Base-by-base conservation (phyloP, 2,329 filamentous ascomycete genomes). In the Aspergillus latus region DNA sequence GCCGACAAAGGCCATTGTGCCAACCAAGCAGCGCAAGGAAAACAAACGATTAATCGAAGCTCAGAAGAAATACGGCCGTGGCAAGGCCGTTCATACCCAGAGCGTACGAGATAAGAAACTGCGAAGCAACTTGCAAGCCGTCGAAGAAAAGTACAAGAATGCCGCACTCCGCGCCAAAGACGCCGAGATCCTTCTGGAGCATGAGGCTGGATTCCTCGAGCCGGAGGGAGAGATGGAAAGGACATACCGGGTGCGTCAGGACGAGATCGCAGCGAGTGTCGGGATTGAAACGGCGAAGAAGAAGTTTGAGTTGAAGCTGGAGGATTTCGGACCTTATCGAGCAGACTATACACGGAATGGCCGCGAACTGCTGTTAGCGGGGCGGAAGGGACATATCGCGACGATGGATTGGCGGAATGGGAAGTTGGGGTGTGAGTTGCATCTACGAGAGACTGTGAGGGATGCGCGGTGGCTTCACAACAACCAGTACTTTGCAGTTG, bases 381-480 rank as follows among this genome's bases (percentile, higher is more conserved):
- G 94, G 29, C 82, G 91, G 58, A 97, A 96, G 75, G 94, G 94
- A 11, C 94, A 99, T 84, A 81, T 99, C 62, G 93, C 94, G 55
- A 93, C 90, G 0, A 95, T 97, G 85, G 92, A 99, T 75, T 99
- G 94, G 93, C 82, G 93, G 61, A 88, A 89, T 64, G 93, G 92
- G 40, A 96, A 92, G 73, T 78, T 97, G 58, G 90, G 90, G 5
- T 97, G 92, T 71, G 94, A 99, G 72, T 68, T 97, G 61, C 91
- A 99, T 71, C 80, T 99, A 60, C 86, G 87, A 49, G 94, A 99
- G 79, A 97, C 92, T 0, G 83, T 97, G 10, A 82, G 93, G 51
- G 93, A 97, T 75, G 88, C 88, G 28, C 88, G 87, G 69, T 99
- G 92, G 89, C 81, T 97, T 66, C 92, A 97, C 76, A 96, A 96